phyloP scores from a whole-genome alignment of 2,329 filamentous ascomycete genomes.

The Penicillium sumatraense region DNA sequence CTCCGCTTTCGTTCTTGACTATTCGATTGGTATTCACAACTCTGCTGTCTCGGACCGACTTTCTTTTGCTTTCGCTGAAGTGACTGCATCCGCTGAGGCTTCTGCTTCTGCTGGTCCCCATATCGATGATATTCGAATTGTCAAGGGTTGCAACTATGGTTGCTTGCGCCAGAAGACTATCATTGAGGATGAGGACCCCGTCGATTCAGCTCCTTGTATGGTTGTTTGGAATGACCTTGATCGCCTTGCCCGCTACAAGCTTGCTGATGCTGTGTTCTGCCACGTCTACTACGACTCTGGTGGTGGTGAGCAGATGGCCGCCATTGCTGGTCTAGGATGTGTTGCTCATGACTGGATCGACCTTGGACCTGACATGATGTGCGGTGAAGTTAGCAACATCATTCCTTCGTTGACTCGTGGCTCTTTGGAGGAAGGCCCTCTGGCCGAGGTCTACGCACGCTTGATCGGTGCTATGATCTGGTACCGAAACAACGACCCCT shows the following conservation, averaged over 20 bases:
- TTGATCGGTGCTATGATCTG: slow-evolving; percentile 17
- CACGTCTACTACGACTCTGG: slow-evolving; percentile 19
- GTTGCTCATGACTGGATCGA: slow-evolving; percentile 18
- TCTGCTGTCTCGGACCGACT: slow-evolving; percentile 13
- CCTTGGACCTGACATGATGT: slow-evolving; percentile 14
- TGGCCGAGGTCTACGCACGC: slow-evolving; percentile 15
- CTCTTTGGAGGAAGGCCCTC: slow-evolving; percentile 12
- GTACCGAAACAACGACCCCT: slow-evolving; percentile 20
- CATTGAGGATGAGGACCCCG: slow-evolving; percentile 16
- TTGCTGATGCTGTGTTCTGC: slow-evolving; percentile 17
- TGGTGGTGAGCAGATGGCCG: slow-evolving; percentile 19
- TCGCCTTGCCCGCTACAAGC: slow-evolving; percentile 18
- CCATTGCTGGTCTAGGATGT: slow-evolving; percentile 19
- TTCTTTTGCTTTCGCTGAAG: slow-evolving; percentile 15
- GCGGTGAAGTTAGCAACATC: slow-evolving; percentile 19
- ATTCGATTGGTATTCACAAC: slow-evolving; percentile 11
- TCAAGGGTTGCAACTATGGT: slow-evolving; percentile 17
- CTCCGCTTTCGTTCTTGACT: slow-evolving; percentile 16
- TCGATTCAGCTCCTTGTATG: slow-evolving; percentile 11
- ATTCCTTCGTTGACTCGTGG: slow-evolving; percentile 16
- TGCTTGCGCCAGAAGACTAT: slow-evolving; percentile 19
- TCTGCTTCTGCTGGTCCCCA: slow-evolving; percentile 13
- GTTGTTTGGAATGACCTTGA: slow-evolving; percentile 19
- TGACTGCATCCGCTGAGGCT: slow-evolving; percentile 14
- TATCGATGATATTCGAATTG: slow-evolving; percentile 13